phyloP scores from a whole-genome alignment of 331 rosid species.

The Pyrus hybrid region DNA sequence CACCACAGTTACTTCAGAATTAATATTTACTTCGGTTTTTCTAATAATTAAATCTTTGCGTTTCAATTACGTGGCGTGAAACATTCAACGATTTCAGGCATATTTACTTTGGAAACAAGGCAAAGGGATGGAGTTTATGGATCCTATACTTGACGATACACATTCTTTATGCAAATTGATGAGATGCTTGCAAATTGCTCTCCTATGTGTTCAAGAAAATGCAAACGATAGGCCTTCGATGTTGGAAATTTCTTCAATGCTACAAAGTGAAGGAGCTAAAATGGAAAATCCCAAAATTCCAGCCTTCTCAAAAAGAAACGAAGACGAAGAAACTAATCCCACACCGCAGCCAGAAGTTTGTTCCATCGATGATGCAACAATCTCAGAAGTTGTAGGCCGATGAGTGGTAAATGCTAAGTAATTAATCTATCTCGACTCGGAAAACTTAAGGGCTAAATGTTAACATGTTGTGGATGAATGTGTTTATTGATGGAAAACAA shows the following conservation, averaged over 20 bases:
- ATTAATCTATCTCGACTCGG: background rate
- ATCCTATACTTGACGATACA: constrained; percentile 12
- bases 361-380: background rate
- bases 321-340: background rate
- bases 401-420: background rate
- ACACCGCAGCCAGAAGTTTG: background rate
- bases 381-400: background rate
- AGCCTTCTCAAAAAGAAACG: background rate
- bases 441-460: background rate
- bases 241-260: constrained; percentile 23
- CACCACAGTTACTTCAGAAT: background rate
- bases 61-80: background rate
- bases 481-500: background rate
- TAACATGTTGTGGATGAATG: too few relatives aligned
- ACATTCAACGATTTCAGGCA: background rate
- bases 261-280: background rate
- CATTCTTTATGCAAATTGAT: constrained; percentile 6
- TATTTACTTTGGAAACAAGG: constrained; percentile 12
- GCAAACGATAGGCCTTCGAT: constrained; percentile 19
- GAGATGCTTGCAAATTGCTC: constrained; percentile 19
- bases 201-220: constrained; percentile 24
- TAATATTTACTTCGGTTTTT: background rate
- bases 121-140: constrained; percentile 16
- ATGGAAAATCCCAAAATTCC: background rate
- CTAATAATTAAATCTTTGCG: background rate